These are phyloP conservation scores for Alternaria sp. DNA, from an alignment of 2,329 filamentous ascomycete genomes.

Conservation along the genomic window DNA sequence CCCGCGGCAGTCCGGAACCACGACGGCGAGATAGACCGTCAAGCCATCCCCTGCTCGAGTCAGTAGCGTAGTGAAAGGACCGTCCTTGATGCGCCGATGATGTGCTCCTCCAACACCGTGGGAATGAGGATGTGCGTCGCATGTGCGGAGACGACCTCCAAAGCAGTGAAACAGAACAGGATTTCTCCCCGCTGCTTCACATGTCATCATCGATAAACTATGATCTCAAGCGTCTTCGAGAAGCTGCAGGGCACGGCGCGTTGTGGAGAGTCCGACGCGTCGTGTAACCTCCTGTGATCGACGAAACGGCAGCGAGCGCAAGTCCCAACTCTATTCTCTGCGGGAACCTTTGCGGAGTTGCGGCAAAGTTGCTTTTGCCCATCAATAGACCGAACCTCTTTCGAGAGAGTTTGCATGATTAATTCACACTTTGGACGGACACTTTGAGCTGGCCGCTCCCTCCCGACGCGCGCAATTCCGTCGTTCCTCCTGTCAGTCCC, in stretches of 20 bases:
- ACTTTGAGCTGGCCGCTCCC: conserved; percentile 14
- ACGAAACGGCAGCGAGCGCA: conserved; percentile 27
- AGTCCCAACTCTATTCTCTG: conserved; percentile 25
- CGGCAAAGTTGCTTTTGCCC: conserved; percentile 27
- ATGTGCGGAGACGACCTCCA: neutral
- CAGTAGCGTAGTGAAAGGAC: conserved; percentile 22
- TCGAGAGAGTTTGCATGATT: conserved; percentile 21
- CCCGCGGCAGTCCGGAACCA: conserved; percentile 40
- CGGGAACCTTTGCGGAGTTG: conserved; percentile 10
- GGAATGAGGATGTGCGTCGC: neutral
- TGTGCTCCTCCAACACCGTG: conserved; percentile 20
- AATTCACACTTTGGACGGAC: conserved; percentile 18
- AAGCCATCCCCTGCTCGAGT: conserved; percentile 28
- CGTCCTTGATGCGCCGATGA: conserved; percentile 26
- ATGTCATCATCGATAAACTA: conserved; percentile 27
- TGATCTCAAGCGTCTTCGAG: conserved; percentile 13
- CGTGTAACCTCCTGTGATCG: conserved; percentile 30
- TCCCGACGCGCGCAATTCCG: conserved; percentile 20
- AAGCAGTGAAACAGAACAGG: conserved; percentile 3
- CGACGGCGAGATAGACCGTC: conserved; percentile 32
- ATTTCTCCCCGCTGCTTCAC: conserved; percentile 6
- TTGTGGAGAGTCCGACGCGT: conserved; percentile 31
- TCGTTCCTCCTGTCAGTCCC: conserved; percentile 20
- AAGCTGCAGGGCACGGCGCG: conserved; percentile 28
- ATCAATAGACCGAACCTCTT: conserved; percentile 12